Evolutionary conservation across 2,329 filamentous ascomycete genomes (phyloP).

Genomic region (Aotearoamyces nothofagi): DNA sequence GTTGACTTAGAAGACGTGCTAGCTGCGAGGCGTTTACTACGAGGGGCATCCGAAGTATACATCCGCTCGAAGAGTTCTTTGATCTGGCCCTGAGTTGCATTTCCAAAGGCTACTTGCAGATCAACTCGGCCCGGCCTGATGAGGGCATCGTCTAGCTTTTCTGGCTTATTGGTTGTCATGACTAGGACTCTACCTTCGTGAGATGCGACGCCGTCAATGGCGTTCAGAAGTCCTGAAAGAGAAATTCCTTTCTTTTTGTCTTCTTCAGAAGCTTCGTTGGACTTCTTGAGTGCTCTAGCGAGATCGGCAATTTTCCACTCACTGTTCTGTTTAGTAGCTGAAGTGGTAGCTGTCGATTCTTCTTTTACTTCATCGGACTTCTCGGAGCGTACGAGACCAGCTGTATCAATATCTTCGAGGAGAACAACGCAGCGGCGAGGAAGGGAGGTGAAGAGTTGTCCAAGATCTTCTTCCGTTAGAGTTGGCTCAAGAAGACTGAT

Average conservation of each 20-base stretch:
- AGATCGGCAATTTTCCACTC: constrained; percentile 26
- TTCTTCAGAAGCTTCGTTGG: constrained; percentile 21
- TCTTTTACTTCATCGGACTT: constrained; percentile 5
- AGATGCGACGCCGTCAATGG: constrained; percentile 57
- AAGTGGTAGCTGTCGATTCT: constrained; percentile 7
- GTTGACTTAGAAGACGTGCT: neutral
- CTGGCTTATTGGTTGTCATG: constrained; percentile 65
- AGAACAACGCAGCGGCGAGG: constrained; percentile 50
- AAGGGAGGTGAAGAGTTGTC: constrained; percentile 40
- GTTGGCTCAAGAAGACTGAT: constrained; percentile 43
- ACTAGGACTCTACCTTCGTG: constrained; percentile 64
- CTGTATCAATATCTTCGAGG: constrained; percentile 55
- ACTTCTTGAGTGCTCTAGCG: constrained; percentile 27
- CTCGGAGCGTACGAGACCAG: too few relatives aligned
- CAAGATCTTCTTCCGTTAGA: constrained; percentile 46
- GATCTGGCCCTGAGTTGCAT: constrained; percentile 35
- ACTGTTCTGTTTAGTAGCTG: too few relatives aligned
- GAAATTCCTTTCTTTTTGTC: constrained; percentile 37
- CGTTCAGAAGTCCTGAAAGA: constrained; percentile 66
- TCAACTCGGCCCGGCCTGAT: constrained; percentile 59
- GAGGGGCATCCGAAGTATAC: constrained; percentile 22
- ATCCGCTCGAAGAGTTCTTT: constrained; percentile 40
- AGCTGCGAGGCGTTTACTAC: neutral
- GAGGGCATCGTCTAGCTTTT: constrained; percentile 55
- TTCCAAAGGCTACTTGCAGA: constrained; percentile 46